These are phyloP conservation scores for Blastomyces parvus DNA, from an alignment of 2,329 filamentous ascomycete genomes.

Conservation along the genomic window DNA sequence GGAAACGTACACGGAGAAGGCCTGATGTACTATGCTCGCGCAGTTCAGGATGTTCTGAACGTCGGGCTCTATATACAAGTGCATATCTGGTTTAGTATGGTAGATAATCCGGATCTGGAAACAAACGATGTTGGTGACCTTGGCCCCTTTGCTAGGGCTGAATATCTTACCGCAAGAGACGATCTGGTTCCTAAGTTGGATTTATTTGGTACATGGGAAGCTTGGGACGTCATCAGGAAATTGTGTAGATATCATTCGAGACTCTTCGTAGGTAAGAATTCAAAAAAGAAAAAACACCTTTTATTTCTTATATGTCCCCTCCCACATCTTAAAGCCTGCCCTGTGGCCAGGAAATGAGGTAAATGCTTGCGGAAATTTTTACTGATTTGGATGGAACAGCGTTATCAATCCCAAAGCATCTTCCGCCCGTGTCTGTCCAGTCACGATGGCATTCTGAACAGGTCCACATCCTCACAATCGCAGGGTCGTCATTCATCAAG, in stretches of 20 bases:
- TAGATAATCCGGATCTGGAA: slow-evolving; percentile 56
- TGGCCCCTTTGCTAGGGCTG: slow-evolving; percentile 34
- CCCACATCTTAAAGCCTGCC: not conserved
- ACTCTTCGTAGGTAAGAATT: slow-evolving; percentile 71
- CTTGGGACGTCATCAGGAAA: slow-evolving; percentile 79
- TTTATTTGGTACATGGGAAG: slow-evolving; percentile 77
- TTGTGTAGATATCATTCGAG: slow-evolving; percentile 76
- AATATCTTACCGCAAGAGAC: slow-evolving; percentile 25
- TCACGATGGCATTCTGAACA: slow-evolving; percentile 57
- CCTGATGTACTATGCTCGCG: slow-evolving; percentile 68
- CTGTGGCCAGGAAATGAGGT: not conserved
- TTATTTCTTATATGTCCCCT: not conserved
- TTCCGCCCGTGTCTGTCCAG: slow-evolving; percentile 49
- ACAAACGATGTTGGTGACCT: slow-evolving; percentile 37
- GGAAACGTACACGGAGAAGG: slow-evolving; percentile 42
- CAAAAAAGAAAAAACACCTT: not conserved
- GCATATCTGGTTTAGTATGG: slow-evolving; percentile 74
- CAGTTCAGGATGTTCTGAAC: slow-evolving; percentile 67
- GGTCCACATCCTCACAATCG: slow-evolving; percentile 47
- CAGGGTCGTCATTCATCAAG: slow-evolving; percentile 45
- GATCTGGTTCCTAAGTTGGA: slow-evolving; percentile 47
- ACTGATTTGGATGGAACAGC: slow-evolving; percentile 31
- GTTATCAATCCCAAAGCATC: slow-evolving; percentile 48
- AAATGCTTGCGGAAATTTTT: slow-evolving; percentile 8
- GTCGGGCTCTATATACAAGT: slow-evolving; percentile 69